Conservation (phyloP, 1,284 basidiomycete genomes). For the Coniferiporia weirii region DNA sequence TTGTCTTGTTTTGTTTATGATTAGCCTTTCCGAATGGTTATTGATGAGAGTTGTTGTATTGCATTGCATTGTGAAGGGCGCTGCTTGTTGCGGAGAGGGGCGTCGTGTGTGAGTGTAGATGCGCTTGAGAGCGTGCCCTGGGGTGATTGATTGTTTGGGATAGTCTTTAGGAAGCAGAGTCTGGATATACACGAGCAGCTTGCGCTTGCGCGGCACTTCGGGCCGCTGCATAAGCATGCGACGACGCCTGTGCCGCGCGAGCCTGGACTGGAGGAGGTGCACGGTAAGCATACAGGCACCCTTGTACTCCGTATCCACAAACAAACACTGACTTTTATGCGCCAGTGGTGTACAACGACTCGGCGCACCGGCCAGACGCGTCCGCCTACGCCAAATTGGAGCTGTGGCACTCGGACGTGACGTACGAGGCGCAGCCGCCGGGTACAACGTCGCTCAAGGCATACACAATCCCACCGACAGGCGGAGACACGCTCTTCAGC, state of each 20-base stretch:
- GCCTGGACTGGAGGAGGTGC: slow-evolving; percentile 72
- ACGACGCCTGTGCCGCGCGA: slow-evolving; percentile 71
- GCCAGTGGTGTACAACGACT: slow-evolving; percentile 67
- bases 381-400: slow-evolving; percentile 70
- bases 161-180: slow-evolving; percentile 71
- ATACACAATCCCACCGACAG: slow-evolving; percentile 56
- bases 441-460: slow-evolving; percentile 65
- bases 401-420: slow-evolving; percentile 80
- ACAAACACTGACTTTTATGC: no score
- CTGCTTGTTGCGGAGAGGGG: slow-evolving; percentile 65
- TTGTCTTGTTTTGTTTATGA: not conserved
- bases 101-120: slow-evolving; percentile 51
- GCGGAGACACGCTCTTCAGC: slow-evolving; percentile 69
- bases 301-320: no score
- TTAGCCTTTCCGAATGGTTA: no score
- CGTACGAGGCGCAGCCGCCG: slow-evolving; percentile 76
- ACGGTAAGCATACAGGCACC: slow-evolving; percentile 42
- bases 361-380: slow-evolving; percentile 62
- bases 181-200: slow-evolving; percentile 67
- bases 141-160: slow-evolving; percentile 26
- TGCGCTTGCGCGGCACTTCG: slow-evolving; percentile 66
- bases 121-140: not conserved
- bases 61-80: slow-evolving; percentile 35
- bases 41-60: no score
- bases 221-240: slow-evolving; percentile 79